A percentile compares a stretch with the other conserved stretches of the same genome.
Conservation (phyloP, 2,329 filamentous ascomycete species). For the Westerdykella ornata region DNA sequence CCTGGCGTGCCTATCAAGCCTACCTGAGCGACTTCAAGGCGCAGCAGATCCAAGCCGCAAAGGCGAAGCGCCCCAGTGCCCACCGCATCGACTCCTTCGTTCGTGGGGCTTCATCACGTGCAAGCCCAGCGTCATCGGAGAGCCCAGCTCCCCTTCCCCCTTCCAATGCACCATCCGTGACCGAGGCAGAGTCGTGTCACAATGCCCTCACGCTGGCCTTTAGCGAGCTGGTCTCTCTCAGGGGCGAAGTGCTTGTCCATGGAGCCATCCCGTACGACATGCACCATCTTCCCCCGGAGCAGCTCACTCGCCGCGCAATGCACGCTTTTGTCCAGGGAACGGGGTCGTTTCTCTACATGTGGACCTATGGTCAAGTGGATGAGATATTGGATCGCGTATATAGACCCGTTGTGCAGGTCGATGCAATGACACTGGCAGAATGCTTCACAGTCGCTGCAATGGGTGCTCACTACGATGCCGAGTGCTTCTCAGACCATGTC, state of each 20-base stretch:
- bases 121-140: constrained; percentile 26
- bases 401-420: constrained; percentile 18
- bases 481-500: constrained; percentile 29
- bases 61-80: constrained; percentile 15
- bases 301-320: constrained; percentile 25
- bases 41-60: constrained; percentile 16
- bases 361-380: constrained; percentile 27
- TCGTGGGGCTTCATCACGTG: constrained; percentile 17
- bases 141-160: constrained; percentile 23
- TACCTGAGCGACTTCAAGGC: constrained; percentile 34
- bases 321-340: constrained; percentile 32
- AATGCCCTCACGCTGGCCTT: constrained; percentile 33
- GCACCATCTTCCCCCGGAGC: constrained; percentile 25
- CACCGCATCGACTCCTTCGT: constrained; percentile 21
- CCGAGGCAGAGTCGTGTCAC: constrained; percentile 28
- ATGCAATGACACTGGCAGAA: constrained; percentile 31
- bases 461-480: constrained; percentile 34
- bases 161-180: constrained; percentile 9
- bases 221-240: constrained; percentile 27
- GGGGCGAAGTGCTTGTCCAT: constrained; percentile 25
- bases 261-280: constrained; percentile 22
- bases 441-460: constrained; percentile 34
- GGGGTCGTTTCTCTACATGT: constrained; percentile 34
- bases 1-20: constrained; percentile 32
- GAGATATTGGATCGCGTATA: constrained; percentile 34